A percentile compares a stretch with the other conserved stretches of the same genome.
Conservation (phyloP, 257 asterid genomes). For the Solanum dulcamara region DNA sequence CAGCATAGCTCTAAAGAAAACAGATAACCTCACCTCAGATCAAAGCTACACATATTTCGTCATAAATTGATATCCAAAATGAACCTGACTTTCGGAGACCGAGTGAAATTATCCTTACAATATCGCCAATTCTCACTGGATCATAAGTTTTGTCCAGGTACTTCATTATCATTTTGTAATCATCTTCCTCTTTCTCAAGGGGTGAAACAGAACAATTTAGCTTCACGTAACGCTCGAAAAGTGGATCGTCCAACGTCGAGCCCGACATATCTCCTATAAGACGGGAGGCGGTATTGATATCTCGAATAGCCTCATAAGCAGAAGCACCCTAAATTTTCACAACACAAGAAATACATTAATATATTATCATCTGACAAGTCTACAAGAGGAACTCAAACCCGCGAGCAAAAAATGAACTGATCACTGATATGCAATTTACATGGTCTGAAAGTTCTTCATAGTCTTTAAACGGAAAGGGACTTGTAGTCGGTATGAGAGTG, state of each 20-base stretch:
- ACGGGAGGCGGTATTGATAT: slow-evolving; percentile 68
- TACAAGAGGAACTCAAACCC: not conserved
- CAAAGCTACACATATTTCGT: not conserved
- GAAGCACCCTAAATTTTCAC: slow-evolving; percentile 45
- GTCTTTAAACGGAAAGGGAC: slow-evolving; percentile 47
- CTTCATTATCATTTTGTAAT: slow-evolving; percentile 62
- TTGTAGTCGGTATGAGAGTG: slow-evolving; percentile 62
- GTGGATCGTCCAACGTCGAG: slow-evolving; percentile 62
- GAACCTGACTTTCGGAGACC: not conserved
- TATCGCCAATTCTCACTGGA: slow-evolving; percentile 66
- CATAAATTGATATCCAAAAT: not conserved
- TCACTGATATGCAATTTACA: slow-evolving; percentile 22
- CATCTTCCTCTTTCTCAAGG: slow-evolving; percentile 41
- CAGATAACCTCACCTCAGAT: not conserved
- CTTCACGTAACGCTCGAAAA: slow-evolving; percentile 58
- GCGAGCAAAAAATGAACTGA: not conserved
- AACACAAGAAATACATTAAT: not conserved
- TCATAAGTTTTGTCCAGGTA: slow-evolving; percentile 76
- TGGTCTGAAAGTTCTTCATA: slow-evolving; percentile 57
- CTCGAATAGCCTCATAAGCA: slow-evolving; percentile 58
- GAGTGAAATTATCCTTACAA: slow-evolving; percentile 30
- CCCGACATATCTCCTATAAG: slow-evolving; percentile 75
- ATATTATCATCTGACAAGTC: not conserved
- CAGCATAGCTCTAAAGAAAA: slow-evolving; percentile 58
- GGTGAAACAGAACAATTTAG: slow-evolving; percentile 52